Percentiles rank a stretch among this genome's conserved stretches.
Evolutionary conservation across 345 rosid species (phyloP).

Genomic region (Brassica incana): DNA sequence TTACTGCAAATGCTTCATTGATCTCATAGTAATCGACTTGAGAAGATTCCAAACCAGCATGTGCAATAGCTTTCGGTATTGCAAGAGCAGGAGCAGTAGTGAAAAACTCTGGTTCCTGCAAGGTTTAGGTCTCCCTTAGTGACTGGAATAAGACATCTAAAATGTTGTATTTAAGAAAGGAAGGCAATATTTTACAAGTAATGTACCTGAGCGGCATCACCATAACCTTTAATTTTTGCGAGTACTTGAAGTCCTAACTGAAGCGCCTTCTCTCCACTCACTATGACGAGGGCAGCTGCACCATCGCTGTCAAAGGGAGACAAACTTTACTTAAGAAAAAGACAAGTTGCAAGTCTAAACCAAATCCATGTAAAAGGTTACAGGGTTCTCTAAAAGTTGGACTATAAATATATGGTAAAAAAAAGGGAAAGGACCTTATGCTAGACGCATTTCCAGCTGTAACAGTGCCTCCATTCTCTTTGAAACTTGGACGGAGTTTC

Average conservation of each 20-base stretch:
- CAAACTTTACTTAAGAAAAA: neutral
- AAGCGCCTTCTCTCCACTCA: constrained; percentile 79
- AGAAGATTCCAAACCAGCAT: constrained; percentile 79
- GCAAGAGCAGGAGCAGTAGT: constrained; percentile 96
- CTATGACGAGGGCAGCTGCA: constrained; percentile 93
- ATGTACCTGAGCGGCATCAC: constrained; percentile 94
- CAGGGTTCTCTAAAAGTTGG: neutral
- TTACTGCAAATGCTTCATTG: constrained; percentile 97
- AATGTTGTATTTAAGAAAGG: neutral
- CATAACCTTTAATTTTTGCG: constrained; percentile 81
- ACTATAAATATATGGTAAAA: no score
- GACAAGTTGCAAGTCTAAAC: constrained; percentile 7
- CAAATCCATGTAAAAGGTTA: constrained; percentile 5
- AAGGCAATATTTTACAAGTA: neutral
- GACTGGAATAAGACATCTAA: constrained; percentile 8
- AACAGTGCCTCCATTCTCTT: constrained; percentile 84
- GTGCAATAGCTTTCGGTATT: constrained; percentile 83
- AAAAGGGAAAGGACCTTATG: constrained; percentile 65
- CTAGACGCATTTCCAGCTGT: constrained; percentile 99
- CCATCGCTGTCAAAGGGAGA: constrained; percentile 68
- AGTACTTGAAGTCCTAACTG: constrained; percentile 79
- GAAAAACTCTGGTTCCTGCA: constrained; percentile 91
- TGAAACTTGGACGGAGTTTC: constrained; percentile 96
- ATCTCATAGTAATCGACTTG: constrained; percentile 90
- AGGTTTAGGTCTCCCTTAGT: constrained; percentile 19